A percentile compares a stretch with the other conserved stretches of the same genome.
phyloP scores from a whole-genome alignment of 129 eudicot species.

The Apium graveolens region DNA sequence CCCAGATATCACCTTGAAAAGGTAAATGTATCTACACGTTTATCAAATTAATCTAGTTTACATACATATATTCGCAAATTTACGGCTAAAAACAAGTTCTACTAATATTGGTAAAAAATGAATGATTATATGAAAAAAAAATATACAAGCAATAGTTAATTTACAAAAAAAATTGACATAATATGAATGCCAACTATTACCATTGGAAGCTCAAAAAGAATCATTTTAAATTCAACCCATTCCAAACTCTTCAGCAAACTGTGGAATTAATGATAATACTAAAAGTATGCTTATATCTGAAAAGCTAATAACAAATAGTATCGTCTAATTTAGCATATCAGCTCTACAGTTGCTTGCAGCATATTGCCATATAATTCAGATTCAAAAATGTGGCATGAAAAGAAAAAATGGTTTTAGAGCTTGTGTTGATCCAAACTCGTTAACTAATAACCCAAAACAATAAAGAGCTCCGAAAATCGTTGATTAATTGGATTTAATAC shows the following conservation, averaged over 20 bases:
- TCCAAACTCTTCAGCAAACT: slow-evolving; percentile 35
- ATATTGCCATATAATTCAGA: slow-evolving; percentile 58
- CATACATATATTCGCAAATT: no score
- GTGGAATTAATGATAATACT: slow-evolving; percentile 20
- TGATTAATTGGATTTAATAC: slow-evolving; percentile 68
- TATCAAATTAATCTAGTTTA: no score
- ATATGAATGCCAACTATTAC: slow-evolving; percentile 66
- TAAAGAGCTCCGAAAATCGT: slow-evolving; percentile 52
- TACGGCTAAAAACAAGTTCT: no score
- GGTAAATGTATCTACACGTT: no score
- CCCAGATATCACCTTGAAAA: no score
- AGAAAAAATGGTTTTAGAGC: slow-evolving; percentile 44
- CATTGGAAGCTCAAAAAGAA: slow-evolving; percentile 47
- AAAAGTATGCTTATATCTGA: slow-evolving; percentile 29
- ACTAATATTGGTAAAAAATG: no score
- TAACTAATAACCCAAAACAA: slow-evolving; percentile 46
- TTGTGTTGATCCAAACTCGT: slow-evolving; percentile 54
- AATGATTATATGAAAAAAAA: no score
- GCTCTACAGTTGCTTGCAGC: slow-evolving; percentile 12
- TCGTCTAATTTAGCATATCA: slow-evolving; percentile 25
- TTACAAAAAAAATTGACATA: no score
- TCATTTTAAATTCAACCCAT: slow-evolving; percentile 26
- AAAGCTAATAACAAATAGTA: slow-evolving; percentile 66
- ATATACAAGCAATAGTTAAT: no score
- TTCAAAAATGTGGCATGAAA: slow-evolving; percentile 86